Evolutionary conservation across 1,139 yeast species (phyloP).

Genomic region (Pichia inconspicua): DNA sequence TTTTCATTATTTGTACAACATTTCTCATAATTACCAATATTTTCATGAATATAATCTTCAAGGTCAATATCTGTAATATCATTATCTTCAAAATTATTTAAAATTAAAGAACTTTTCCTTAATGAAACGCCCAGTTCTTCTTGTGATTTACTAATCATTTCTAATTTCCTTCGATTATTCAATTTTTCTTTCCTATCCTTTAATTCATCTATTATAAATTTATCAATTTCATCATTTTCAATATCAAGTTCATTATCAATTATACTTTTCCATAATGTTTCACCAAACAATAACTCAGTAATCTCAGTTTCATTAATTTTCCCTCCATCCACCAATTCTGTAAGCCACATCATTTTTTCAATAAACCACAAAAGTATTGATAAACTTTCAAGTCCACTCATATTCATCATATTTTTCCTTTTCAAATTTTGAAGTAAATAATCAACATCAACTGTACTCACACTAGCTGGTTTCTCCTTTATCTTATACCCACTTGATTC

Average conservation of each 20-base stretch:
- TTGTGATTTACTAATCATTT: conserved; percentile 13
- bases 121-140: conserved; percentile 26
- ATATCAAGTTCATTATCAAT: neutral
- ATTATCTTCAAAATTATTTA: conserved; percentile 22
- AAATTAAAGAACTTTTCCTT: conserved; percentile 19
- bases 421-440: conserved; percentile 7
- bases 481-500: neutral
- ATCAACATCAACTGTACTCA: conserved; percentile 11
- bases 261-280: conserved; percentile 1
- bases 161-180: conserved; percentile 4
- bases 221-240: neutral
- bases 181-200: neutral
- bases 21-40: conserved; percentile 13
- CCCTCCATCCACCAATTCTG: conserved; percentile 1
- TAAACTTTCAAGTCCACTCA: conserved; percentile 19
- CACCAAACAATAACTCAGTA: conserved; percentile 7
- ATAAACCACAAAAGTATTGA: conserved; percentile 11
- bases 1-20: conserved; percentile 8
- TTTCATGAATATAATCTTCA: conserved; percentile 2
- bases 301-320: conserved; percentile 2
- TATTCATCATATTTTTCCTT: conserved; percentile 8
- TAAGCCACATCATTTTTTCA: conserved; percentile 9
- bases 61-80: conserved; percentile 5
- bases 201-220: neutral
- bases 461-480: conserved; percentile 6